phyloP scores from a whole-genome alignment of 495 filamentous ascomycete genomes.

The Aspergillus bridgeri region DNA sequence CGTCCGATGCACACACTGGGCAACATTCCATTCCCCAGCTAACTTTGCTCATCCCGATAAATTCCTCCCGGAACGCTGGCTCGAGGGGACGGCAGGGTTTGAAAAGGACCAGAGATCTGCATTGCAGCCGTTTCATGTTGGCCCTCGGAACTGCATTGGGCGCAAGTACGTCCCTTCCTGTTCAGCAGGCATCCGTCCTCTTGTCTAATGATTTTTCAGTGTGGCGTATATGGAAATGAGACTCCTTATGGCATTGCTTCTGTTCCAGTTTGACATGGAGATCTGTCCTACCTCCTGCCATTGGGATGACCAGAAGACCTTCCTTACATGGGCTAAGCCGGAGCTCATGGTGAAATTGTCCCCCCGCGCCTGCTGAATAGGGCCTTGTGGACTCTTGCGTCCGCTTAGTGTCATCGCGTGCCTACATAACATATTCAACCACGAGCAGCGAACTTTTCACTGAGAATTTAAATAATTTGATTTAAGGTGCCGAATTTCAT shows the following conservation, averaged over 20 bases:
- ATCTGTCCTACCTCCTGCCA: slow-evolving; percentile 27
- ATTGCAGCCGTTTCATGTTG: slow-evolving; percentile 11
- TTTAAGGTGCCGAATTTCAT: too few species aligned
- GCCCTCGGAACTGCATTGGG: slow-evolving; percentile 9
- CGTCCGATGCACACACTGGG: slow-evolving; percentile 34
- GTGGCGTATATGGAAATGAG: slow-evolving; percentile 57
- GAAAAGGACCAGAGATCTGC: slow-evolving; percentile 1
- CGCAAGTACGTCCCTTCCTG: background rate
- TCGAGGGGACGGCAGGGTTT: background rate
- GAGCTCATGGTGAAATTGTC: slow-evolving; percentile 27
- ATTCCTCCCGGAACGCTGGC: background rate
- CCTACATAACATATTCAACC: too few species aligned
- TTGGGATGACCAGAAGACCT: slow-evolving; percentile 42
- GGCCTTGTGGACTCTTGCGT: too few species aligned
- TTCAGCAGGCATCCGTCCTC: too few species aligned
- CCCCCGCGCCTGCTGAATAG: too few species aligned
- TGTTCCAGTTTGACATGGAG: slow-evolving; percentile 52
- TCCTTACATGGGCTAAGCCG: slow-evolving; percentile 45
- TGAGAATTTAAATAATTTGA: too few species aligned
- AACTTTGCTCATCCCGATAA: slow-evolving; percentile 27
- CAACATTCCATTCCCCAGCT: slow-evolving; percentile 30
- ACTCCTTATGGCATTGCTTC: slow-evolving; percentile 47
- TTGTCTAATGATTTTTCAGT: slow-evolving; percentile 22
- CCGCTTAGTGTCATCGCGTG: too few species aligned
- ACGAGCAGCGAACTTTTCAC: too few species aligned